Evolutionary conservation across 768 basidiomycete genomes (phyloP), one percentile per base, ranked within the genome.

Genomic region (Rhizopogon rudus): DNA sequence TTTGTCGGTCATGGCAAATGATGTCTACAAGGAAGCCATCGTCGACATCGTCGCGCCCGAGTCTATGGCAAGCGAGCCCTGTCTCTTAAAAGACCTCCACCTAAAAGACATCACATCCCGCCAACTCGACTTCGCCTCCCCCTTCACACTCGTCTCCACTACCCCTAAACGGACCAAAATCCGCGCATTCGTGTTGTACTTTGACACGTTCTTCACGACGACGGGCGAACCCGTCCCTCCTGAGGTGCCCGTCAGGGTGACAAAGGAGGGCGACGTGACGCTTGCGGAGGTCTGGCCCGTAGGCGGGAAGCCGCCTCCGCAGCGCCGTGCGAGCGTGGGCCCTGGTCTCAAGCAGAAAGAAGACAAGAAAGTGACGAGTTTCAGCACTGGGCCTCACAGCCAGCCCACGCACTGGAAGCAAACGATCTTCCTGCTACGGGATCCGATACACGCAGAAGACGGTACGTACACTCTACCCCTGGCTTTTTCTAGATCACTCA

Each of bases 371-470:
- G 66, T 84, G 7, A 82, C 79, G 6, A 91, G 88, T 67, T 91
- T 99, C 71, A 95, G 91, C 62, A 98, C 96, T 0, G 92, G 96
- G 0, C 94, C 96, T 9, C 73, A 73, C 62, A 94, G 91, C 55
- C 81, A 82, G 22, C 84, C 91, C 9, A 98, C 95, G 28, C 96
- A 99, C 68, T 98, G 96, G 96, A 94, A 93, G 67, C 96, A 99
- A 66, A 93, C 96, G 0, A 62, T 93, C 2, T 97, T 99, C 71
- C 70, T 98, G 61, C 76, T 99, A 55, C 75, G 81, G 44, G 84
- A 93, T 53, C 89, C 92, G 0, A 81, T 98, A 51, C 65, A 69
- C n/a, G 84, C 90, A 1, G 78, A 81, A 3, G 85, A 90, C 75
- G 91, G 91, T 88, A 40, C 14, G 81, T 70, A 25, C 25, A 25